phyloP scores from a whole-genome alignment of 208 protist genomes.

The Blechomonas ayalai region DNA sequence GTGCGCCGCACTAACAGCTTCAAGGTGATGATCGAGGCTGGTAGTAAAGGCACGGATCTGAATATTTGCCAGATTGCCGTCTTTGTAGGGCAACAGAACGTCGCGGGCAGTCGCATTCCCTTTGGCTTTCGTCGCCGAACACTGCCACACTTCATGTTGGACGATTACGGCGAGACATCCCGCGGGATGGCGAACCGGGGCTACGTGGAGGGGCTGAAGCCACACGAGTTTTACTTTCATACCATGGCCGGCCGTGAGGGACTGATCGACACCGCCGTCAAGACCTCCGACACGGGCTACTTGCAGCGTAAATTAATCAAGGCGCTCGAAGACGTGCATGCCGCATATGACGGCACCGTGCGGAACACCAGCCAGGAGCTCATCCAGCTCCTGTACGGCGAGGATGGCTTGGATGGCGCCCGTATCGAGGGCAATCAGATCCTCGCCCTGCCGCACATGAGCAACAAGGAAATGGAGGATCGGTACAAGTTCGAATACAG shows the following conservation, averaged over 20 bases:
- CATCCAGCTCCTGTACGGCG: conserved; percentile 98
- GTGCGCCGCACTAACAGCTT: conserved; percentile 92
- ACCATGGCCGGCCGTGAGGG: conserved; percentile 99
- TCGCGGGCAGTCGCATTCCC: conserved; percentile 98
- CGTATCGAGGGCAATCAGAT: conserved; percentile 89
- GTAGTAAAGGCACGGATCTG: conserved; percentile 98
- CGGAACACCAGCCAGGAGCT: conserved; percentile 94
- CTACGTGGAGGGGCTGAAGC: conserved; percentile 97
- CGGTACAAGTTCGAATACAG: conserved; percentile 76
- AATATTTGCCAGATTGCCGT: conserved; percentile 99
- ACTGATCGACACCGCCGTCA: conserved; percentile 99
- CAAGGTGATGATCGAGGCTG: conserved; percentile 95
- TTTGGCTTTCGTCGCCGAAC: conserved; percentile 96
- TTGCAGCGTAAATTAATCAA: conserved; percentile 96
- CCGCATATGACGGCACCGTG: conserved; percentile 98
- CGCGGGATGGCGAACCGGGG: conserved; percentile 98
- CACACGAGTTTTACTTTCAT: conserved; percentile 99
- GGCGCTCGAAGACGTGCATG: conserved; percentile 97
- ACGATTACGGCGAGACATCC: conserved; percentile 96
- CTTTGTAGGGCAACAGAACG: conserved; percentile 99
- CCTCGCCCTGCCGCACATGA: conserved; percentile 56
- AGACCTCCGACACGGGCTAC: conserved; percentile 98
- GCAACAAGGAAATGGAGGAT: conserved; percentile 58
- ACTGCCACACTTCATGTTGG: conserved; percentile 98
- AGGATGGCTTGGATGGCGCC: conserved; percentile 97